phyloP scores from a whole-genome alignment of 495 filamentous ascomycete species.

The Trypethelium eluteriae region DNA sequence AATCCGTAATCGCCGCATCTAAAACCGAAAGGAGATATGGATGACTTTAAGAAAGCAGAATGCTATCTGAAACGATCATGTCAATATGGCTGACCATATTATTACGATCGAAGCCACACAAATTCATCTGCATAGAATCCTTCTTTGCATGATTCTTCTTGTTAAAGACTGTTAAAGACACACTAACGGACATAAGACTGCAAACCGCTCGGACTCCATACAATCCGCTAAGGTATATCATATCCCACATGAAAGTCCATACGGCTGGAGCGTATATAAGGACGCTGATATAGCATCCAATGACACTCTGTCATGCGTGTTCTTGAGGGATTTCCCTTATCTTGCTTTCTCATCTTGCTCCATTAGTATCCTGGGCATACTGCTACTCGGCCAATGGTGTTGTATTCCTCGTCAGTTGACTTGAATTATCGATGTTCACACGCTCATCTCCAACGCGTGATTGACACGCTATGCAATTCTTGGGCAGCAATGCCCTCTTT shows the following conservation, averaged over 20 bases:
- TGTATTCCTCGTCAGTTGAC: background rate
- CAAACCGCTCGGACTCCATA: constrained; percentile 3
- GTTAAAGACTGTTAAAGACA: background rate
- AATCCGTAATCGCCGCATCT: background rate
- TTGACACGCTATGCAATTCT: background rate
- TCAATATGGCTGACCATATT: background rate
- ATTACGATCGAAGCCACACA: background rate
- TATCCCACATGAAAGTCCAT: background rate
- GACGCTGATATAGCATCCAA: constrained; percentile 4
- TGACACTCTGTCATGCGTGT: background rate
- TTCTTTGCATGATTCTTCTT: constrained; percentile 1
- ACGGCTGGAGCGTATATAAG: background rate
- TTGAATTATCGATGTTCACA: constrained; percentile 1
- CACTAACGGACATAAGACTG: background rate
- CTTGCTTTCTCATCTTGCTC: constrained; percentile 7
- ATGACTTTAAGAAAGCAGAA: background rate
- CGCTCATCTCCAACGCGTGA: constrained; percentile 1
- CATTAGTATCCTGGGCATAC: constrained; percentile 5
- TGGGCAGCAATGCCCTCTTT: background rate
- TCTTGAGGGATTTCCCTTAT: background rate
- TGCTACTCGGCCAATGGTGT: background rate
- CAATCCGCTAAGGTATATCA: background rate
- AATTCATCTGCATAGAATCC: background rate
- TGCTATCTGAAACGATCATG: background rate
- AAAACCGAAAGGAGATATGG: background rate